Evolutionary conservation across 805 yeast species (phyloP).

Genomic region (Candida dajiaensis): DNA sequence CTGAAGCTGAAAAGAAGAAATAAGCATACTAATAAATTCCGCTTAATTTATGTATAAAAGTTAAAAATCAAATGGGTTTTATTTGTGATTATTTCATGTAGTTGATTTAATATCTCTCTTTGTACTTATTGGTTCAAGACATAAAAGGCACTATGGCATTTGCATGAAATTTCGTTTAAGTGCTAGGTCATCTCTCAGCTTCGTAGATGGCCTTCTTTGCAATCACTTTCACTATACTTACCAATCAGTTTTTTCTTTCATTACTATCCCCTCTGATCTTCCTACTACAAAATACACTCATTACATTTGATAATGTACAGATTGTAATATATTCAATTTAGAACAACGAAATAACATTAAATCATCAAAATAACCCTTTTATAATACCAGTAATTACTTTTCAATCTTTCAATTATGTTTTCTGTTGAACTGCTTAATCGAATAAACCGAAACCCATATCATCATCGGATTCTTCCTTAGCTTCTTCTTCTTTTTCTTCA

Average conservation of each 20-base stretch:
- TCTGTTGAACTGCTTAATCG: conserved; percentile 48
- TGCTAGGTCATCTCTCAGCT: no score
- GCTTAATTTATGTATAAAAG: conserved; percentile 1
- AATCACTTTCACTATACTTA: no score
- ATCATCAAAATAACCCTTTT: neutral
- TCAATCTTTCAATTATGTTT: neutral
- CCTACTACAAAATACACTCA: no score
- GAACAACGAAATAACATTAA: neutral
- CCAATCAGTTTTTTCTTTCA: neutral
- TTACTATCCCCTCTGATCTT: no score
- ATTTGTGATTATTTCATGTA: neutral
- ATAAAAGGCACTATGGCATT: no score
- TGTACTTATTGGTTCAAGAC: no score
- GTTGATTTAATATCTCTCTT: no score
- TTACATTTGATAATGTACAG: neutral
- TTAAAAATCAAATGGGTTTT: neutral
- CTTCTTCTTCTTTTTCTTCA: conserved; percentile 49
- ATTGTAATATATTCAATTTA: neutral
- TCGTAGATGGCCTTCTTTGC: no score
- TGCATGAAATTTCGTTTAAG: no score
- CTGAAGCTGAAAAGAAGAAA: conserved; percentile 99
- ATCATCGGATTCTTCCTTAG: conserved; percentile 49
- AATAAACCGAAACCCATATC: conserved; percentile 96
- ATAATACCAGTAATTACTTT: neutral
- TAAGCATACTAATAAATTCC: conserved; percentile 32